Base-by-base conservation (phyloP, 2,329 filamentous ascomycete genomes). In the Lecanosticta acicola region DNA sequence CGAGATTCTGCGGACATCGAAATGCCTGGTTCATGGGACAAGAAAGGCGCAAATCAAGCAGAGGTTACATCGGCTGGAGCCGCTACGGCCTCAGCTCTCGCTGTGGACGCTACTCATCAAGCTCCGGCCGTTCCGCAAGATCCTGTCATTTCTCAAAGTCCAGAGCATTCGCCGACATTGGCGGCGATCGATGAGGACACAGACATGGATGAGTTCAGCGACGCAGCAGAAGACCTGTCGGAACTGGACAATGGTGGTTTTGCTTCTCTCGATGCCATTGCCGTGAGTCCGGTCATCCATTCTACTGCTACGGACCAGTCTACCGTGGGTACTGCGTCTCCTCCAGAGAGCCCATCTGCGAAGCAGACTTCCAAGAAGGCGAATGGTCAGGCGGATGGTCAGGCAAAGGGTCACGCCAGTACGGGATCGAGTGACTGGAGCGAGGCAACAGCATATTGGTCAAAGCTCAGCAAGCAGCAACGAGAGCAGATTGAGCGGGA, bases 151-250 rank as follows among this genome's bases (percentile, higher is more conserved):
- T 44, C 46, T 17, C 38, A 46, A 9, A 44, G 45, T n/a, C 47
- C 50, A 1, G 39, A 53, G 9, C 44, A 36, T 3, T 46, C 50
- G 18, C 55, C 51, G 10, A 24, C 46, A 9, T 41, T 59, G 26
- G 41, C 40, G 32, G 43, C 53, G 1, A 59, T 64, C 29, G 50
- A 57, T 13, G 61, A 63, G 45, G 49, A 55, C 40, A 53, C 47
- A 9, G 68, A 68, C 11, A 71, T 69, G 40, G 83, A 77, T 50
- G 75, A 86, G 18, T 90, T 87, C 61, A 87, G 83, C 53, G 86
- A 90, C 65, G 85, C 85, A 1, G 83, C 83, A 43, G 86, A 90
- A 65, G 83, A 88, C 49, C 69, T 84, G 0, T 79, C 78, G 0
- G 81, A 87, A 11, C 59, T 74, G 3, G 81, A 84, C 32, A 77